Conservation (phyloP, 805 yeast species). For the Millerozyma miso region DNA sequence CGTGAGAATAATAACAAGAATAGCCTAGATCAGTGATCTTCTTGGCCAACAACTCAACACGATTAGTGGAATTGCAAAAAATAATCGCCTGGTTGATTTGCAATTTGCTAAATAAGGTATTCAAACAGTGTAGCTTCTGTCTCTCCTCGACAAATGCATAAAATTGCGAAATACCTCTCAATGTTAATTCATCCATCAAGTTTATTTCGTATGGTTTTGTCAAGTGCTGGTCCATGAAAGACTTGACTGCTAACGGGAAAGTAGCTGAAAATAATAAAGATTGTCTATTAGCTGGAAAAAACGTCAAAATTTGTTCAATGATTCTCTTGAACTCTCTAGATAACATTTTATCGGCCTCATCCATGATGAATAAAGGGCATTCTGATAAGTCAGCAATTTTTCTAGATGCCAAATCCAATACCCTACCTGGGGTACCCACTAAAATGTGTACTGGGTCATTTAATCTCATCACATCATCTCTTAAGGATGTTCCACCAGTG, state of each 20-base stretch:
- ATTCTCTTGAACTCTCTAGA: constrained; percentile 84
- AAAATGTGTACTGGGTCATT: constrained; percentile 90
- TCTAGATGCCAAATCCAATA: constrained; percentile 88
- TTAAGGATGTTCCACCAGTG: constrained; percentile 93
- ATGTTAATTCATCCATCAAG: constrained; percentile 94
- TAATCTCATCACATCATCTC: constrained; percentile 91
- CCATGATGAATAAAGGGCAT: constrained; percentile 90
- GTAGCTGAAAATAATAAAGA: constrained; percentile 91
- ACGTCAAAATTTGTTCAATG: constrained; percentile 78
- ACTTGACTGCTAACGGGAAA: constrained; percentile 89
- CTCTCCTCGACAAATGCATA: constrained; percentile 98
- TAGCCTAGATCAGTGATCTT: constrained; percentile 95
- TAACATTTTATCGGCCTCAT: constrained; percentile 97
- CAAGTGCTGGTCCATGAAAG: constrained; percentile 87
- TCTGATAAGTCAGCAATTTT: constrained; percentile 80
- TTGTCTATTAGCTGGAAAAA: constrained; percentile 69
- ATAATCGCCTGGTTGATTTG: constrained; percentile 96
- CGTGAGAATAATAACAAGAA: constrained; percentile 95
- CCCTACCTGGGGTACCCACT: constrained; percentile 98
- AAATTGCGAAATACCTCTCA: constrained; percentile 94
- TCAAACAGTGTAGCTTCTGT: constrained; percentile 92
- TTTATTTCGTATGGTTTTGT: constrained; percentile 92
- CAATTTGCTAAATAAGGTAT: constrained; percentile 88
- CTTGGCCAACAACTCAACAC: constrained; percentile 93
- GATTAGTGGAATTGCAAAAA: constrained; percentile 93